Evolutionary conservation across 2,329 filamentous ascomycete genomes (phyloP).

Genomic region (Colletotrichum acutatum): DNA sequence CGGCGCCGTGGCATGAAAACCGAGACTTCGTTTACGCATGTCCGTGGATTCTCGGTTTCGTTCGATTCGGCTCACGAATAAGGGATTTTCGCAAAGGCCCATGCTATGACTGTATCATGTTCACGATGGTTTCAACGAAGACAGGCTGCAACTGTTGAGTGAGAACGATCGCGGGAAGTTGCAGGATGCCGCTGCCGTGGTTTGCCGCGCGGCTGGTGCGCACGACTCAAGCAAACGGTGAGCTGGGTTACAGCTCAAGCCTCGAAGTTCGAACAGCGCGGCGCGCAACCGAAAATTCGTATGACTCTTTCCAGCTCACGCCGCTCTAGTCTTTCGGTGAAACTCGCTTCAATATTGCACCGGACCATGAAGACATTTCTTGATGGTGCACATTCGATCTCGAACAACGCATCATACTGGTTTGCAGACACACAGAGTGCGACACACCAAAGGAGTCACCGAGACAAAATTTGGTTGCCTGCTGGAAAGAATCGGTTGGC

Average conservation of each 20-base stretch:
- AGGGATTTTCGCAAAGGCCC: not conserved
- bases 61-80: not conserved
- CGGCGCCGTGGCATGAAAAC: not conserved
- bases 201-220: conserved; percentile 29
- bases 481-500: conserved; percentile 11
- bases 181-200: conserved; percentile 10
- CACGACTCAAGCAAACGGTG: conserved; percentile 7
- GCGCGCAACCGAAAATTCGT: not conserved
- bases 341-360: not conserved
- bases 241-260: no score
- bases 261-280: conserved; percentile 4
- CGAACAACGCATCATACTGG: not conserved
- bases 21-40: not conserved
- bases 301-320: not conserved
- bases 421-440: not conserved
- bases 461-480: conserved; percentile 19
- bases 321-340: not conserved
- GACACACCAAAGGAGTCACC: conserved; percentile 29
- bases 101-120: not conserved
- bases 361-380: conserved; percentile 6
- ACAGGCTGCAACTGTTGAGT: not conserved
- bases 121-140: not conserved
- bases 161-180: not conserved
- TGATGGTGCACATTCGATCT: not conserved
- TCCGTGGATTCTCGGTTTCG: not conserved